A percentile compares a stretch with the other conserved stretches of the same genome.
phyloP scores from a whole-genome alignment of 1,284 basidiomycete species.

The Ceratobasidium sp. region DNA sequence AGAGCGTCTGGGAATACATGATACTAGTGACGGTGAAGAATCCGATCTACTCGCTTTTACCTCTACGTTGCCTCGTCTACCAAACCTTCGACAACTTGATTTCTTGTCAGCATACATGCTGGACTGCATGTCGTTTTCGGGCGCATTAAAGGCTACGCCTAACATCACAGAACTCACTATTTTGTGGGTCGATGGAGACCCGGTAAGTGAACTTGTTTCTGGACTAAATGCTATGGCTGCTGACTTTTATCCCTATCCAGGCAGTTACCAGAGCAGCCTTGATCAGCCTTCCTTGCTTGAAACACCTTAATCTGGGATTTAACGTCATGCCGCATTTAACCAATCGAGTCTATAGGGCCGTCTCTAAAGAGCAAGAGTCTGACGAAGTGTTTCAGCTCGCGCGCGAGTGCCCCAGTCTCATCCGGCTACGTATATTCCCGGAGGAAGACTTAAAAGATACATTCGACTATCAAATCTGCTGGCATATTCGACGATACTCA shows the following conservation, averaged over 20 bases:
- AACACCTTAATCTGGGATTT: slow-evolving; percentile 12
- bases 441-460: slow-evolving; percentile 8
- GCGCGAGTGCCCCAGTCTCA: slow-evolving; percentile 14
- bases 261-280: background rate
- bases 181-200: slow-evolving; percentile 36
- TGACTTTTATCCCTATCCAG: background rate
- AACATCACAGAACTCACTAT: slow-evolving; percentile 34
- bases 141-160: background rate
- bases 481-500: slow-evolving; percentile 7
- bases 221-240: too few relatives aligned
- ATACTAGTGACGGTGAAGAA: slow-evolving; percentile 32
- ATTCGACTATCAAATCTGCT: slow-evolving; percentile 26
- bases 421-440: slow-evolving; percentile 11
- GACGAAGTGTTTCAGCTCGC: slow-evolving; percentile 34
- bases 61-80: slow-evolving; percentile 16
- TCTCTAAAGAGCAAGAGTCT: slow-evolving; percentile 13
- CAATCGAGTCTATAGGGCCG: slow-evolving; percentile 1
- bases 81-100: slow-evolving; percentile 31
- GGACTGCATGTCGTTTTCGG: slow-evolving; percentile 23
- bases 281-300: background rate
- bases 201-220: slow-evolving; percentile 17
- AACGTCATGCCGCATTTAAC: slow-evolving; percentile 32
- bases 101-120: slow-evolving; percentile 37
- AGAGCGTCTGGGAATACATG: slow-evolving; percentile 21
- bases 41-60: slow-evolving; percentile 9